Base-by-base conservation (phyloP, 2,329 filamentous ascomycete species). In the Ophiostoma fasciatum region DNA sequence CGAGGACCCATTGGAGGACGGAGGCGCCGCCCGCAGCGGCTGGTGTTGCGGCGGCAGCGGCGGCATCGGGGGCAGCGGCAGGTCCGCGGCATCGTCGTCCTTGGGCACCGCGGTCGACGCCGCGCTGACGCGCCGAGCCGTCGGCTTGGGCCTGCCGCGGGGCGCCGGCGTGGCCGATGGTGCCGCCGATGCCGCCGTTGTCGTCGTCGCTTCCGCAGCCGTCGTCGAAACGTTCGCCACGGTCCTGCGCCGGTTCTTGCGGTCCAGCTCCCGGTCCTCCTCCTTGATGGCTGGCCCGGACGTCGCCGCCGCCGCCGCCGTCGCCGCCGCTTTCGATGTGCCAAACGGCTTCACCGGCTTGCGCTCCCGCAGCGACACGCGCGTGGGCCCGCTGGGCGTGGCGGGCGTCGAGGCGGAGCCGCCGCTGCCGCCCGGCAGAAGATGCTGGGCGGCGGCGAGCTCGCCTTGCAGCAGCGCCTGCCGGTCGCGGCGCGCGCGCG, bases 361-460 rank as follows among this genome's bases (percentile, higher is more conserved):
- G 42, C 83, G 72, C 38, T 78, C 75, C 22, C 85, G 72, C 36
- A 90, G 61, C 42, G 83, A 76, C 70, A 79, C 81, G 39, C 79
- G 68, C n/a, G 65, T 68, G 6, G 71, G 64, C 11, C 62, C 54
- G 3, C 59, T 55, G 26, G 48, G 47, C 12, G 41, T 39, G 1
- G 39, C 27, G 2, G 42, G 20, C 2, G 37, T 35, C 4, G 61
- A 46, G 14, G 30, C 27, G 6, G 29, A 18, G 0, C 46, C 30
- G 15, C 50, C 36, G 2, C 51, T 34, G 14, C 30, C 14, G 17
- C 38, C 38, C 13, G 34, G 13, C 21, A 31, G 14, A 6, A 40
- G n/a, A n/a, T n/a, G n/a, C n/a, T n/a, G n/a, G n/a, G n/a, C n/a
- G n/a, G n/a, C 20, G 20, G 6, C 43, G 4, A 53, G 50, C 11